Evolutionary conservation across 176 grass and related monocot genomes (phyloP), one percentile per base, ranked within the genome.

Genomic region (Ensete glaucum): DNA sequence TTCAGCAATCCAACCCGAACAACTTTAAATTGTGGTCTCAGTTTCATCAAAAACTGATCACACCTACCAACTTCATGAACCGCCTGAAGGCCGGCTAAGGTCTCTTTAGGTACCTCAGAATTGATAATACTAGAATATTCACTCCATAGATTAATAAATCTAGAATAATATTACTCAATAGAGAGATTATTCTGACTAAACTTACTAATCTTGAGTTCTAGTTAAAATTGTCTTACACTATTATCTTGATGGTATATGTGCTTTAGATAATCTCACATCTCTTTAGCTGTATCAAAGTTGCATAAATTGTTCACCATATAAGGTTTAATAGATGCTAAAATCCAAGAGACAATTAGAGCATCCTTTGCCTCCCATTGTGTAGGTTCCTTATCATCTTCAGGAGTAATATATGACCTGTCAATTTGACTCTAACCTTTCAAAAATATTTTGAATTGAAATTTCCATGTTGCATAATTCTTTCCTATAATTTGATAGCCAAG

Each of bases 391-490:
- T 12, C 34, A 11, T 15, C 6, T 13, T 69, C 66, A 16, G 0
- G 24, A 5, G 25, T 0, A 17, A 7, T 62, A 62, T 3, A 55
- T 0, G 53, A 55, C 16, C 58, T 14, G n/a, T 62, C 9, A 19
- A 62, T 13, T 0, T 62, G 58, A 62, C 58, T 19, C 58, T n/a
- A 25, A 25, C 24, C 24, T 25, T 25, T 25, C 24, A 34, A 16
- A 69, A 7, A 1, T 49, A 3, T 1, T 69, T 69, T 27, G 27
- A 68, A 68, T 11, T 68, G 65, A 68, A 68, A 68, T 48, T 68
- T 25, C 65, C 24, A 68, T 68, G 65, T 2, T 25, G 2, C 5
- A 71, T 71, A 71, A 52, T 71, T 71, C 17, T 71, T 71, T 71
- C 48, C 48, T n/a, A 17, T 71, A 51, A 71, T n/a, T 19, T 49